Percentiles rank a stretch among this genome's conserved stretches.
Conservation (phyloP, 805 yeast genomes). For the Lachancea quebecensis region DNA sequence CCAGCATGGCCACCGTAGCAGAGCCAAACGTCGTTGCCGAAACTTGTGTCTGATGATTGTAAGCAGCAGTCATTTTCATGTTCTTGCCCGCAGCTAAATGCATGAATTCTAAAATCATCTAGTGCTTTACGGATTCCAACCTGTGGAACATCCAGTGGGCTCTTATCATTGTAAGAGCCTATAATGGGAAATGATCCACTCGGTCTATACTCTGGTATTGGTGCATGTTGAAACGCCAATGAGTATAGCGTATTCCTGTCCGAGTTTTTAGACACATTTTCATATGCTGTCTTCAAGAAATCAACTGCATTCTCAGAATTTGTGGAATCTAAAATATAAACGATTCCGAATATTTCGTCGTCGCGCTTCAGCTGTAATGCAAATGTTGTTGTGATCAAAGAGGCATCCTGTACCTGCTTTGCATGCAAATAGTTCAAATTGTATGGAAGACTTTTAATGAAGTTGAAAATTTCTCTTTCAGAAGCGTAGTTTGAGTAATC, state of each 20-base stretch:
- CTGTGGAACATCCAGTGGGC: conserved; percentile 26
- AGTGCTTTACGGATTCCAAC: conserved; percentile 30
- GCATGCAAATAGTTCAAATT: conserved; percentile 38
- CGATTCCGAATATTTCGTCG: conserved; percentile 1
- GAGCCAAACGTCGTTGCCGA: conserved; percentile 40
- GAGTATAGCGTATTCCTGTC: conserved; percentile 30
- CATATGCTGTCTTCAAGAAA: conserved; percentile 2
- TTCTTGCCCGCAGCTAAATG: conserved; percentile 60
- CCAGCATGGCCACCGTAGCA: conserved; percentile 66
- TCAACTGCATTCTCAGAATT: background rate
- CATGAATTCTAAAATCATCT: conserved; percentile 41
- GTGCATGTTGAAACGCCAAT: conserved; percentile 63
- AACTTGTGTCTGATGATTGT: conserved; percentile 24
- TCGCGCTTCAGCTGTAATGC: background rate
- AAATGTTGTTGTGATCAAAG: conserved; percentile 1
- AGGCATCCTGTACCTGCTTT: background rate
- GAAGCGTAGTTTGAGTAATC: conserved; percentile 48
- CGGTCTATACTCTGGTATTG: conserved; percentile 52
- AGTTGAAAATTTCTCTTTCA: conserved; percentile 39
- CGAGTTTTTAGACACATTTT: background rate
- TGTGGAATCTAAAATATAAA: conserved; percentile 12
- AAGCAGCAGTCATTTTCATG: conserved; percentile 63
- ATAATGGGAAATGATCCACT: conserved; percentile 33
- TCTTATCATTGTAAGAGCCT: conserved; percentile 32
- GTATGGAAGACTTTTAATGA: conserved; percentile 43